Base-by-base conservation (phyloP, 2,329 filamentous ascomycete species). In the Dothiorella sarmentorum region DNA sequence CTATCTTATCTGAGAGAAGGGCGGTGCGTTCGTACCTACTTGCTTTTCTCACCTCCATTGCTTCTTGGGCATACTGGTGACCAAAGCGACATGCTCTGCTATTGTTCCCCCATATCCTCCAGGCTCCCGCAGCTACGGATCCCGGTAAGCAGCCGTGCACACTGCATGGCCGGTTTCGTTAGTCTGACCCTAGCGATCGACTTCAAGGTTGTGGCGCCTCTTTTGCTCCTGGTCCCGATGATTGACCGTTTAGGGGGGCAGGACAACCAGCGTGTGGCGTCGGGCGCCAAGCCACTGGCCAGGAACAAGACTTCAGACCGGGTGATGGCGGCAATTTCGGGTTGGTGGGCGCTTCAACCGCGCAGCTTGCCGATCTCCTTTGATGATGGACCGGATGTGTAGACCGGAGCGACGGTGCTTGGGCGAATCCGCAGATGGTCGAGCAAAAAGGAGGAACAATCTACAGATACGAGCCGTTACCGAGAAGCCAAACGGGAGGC, bases 361-460 rank as follows among this genome's bases (percentile, higher is more conserved):
- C 31, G 33, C 31, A 7, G 24, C 33, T 7, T 29, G 49, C 37
- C 24, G 49, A 53, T 53, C 49, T 3, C 13, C 4, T 6, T 37
- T 11, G 13, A 15, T 33, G 44, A 20, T 26, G 45, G 18, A 15
- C 27, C 31, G 22, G 33, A 26, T 38, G 47, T 18, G 35, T 40
- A 13, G 37, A 26, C 13, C 29, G 18, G 33, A 38, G 22, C 47
- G 31, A 35, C 33, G 33, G 29, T 37, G 24, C 47, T 38, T 33
- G 47, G 31, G 49, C 49, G 29, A 40, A 53, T 53, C 49, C 35
- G 24, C 49, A 53, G 33, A 20, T 38, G 33, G 29, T 52, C 49
- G 10, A 40, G n/a, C 6, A 35, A 29, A 53, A 53, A 53, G 49
- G 49, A 53, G 49, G 27, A 53, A 53, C 49, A 53, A 53, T 53